Base-by-base conservation (phyloP, 208 protist genomes). In the Trichomonas gallinae region DNA sequence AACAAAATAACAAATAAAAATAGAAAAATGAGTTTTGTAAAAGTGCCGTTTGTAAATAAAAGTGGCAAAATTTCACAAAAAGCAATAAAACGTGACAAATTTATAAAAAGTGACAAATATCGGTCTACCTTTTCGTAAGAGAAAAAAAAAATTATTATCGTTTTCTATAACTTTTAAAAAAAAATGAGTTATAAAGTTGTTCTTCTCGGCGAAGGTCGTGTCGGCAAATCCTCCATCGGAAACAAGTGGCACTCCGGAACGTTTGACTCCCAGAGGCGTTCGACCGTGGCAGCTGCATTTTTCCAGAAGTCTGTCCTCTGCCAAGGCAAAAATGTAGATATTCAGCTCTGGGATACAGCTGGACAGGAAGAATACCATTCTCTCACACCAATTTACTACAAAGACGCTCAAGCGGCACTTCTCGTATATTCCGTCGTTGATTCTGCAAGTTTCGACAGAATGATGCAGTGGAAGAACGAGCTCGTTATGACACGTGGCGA, bases 361-460 rank as follows among this genome's bases (percentile, higher is more conserved):
- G 87, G 87, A 23, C 87, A 93, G 31, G 87, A 93, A 58, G 87
- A 51, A 93, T 93, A 93, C 46, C 87, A 93, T 15, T 42, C 87
- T 34, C 15, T 93, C 31, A 42, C 87, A 26, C 87, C 87, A 21
- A 93, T 93, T 93, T 93, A 93, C 31, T 93, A 93, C 44, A 93
- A 93, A 93, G 87, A 93, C 10, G 87, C 87, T 8, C 40, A 93
- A 51, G 87, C 87, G n/a, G 87, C 87, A 17, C 40, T 93, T 34
- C 44, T 93, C 17, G 44, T 93, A 34, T 93, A 93, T 93, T 34
- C 23, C 10, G 87, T 93, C 1, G 51, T 40, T 42, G 36, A 93
- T 40, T 44, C 42, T 38, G 31, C 17, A 38, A 48, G 40, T 23
- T 93, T 93, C 31, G 87, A 93, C 4, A 34, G 87, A 48, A 93